phyloP scores from a whole-genome alignment of 164 flowering plant species.

The Euptelea pleiosperma region DNA sequence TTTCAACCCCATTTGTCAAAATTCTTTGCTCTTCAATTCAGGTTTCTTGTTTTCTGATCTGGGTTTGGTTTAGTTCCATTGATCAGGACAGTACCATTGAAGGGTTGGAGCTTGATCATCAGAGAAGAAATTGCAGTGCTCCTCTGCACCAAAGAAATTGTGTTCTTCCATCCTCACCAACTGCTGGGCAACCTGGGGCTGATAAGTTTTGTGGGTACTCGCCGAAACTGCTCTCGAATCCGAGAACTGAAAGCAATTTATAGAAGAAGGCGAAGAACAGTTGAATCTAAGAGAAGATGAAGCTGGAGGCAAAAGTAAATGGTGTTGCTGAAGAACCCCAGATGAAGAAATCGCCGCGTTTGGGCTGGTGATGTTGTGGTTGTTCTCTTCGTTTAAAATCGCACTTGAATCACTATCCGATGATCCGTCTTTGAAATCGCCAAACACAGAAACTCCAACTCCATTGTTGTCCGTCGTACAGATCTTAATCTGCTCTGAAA shows the following conservation, averaged over 20 bases:
- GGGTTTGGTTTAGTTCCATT: conserved; percentile 41
- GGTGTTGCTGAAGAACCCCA: conserved; percentile 17
- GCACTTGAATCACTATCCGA: conserved; percentile 93
- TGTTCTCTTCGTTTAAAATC: conserved; percentile 73
- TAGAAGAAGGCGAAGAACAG: conserved; percentile 25
- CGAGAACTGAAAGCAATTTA: conserved; percentile 33
- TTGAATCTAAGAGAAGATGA: conserved; percentile 2
- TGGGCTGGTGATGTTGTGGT: conserved; percentile 29
- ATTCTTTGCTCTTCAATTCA: too few species aligned
- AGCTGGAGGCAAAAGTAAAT: neutral
- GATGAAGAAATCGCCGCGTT: conserved; percentile 32
- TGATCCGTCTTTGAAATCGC: conserved; percentile 59
- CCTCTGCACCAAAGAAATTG: conserved; percentile 65
- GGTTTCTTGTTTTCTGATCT: neutral
- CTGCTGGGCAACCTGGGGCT: conserved; percentile 28
- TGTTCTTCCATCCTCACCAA: conserved; percentile 77
- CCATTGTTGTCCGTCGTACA: conserved; percentile 7
- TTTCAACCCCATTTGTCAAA: neutral
- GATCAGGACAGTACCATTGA: conserved; percentile 68
- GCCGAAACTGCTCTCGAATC: conserved; percentile 15
- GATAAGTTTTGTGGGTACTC: conserved; percentile 25
- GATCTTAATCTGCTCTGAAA: conserved; percentile 18
- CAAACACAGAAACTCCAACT: conserved; percentile 14
- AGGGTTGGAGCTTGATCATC: conserved; percentile 85
- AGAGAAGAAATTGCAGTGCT: conserved; percentile 69